phyloP scores from a whole-genome alignment of 208 protist genomes.

The Wallacemonas rigidus region DNA sequence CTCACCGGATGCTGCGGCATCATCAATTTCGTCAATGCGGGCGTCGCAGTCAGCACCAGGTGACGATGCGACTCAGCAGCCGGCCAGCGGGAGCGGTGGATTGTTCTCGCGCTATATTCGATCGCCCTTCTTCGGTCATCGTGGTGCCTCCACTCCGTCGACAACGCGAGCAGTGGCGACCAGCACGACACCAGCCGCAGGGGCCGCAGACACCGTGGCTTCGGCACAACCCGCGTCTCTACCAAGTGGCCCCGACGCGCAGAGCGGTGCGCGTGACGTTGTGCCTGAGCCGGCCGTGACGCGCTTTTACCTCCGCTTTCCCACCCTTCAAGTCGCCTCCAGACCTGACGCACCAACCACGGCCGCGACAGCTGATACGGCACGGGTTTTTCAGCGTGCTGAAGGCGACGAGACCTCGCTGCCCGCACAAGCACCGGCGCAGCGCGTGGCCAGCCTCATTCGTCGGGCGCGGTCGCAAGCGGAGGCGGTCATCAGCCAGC shows the following conservation, averaged over 20 bases:
- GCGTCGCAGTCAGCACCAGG: too few species aligned
- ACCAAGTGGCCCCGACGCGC: not conserved
- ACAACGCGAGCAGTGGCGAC: too few species aligned
- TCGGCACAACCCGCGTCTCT: not conserved
- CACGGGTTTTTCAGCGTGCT: not conserved
- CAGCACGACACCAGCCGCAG: too few species aligned
- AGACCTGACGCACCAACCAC: not conserved
- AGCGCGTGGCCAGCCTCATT: not conserved
- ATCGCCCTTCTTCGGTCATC: not conserved
- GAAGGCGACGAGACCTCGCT: too few species aligned
- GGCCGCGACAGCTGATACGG: not conserved
- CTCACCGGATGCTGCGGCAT: too few species aligned
- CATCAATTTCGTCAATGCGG: too few species aligned
- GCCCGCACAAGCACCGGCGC: not conserved
- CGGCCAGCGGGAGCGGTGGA: not conserved
- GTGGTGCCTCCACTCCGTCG: not conserved
- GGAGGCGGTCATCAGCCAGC: not conserved
- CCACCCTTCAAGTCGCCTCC: not conserved
- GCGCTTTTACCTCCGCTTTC: slow-evolving; percentile 9
- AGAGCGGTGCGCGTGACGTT: not conserved
- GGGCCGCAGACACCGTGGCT: not conserved
- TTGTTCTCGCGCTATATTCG: not conserved
- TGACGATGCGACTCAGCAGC: too few species aligned
- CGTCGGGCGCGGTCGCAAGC: not conserved
- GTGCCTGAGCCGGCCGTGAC: not conserved